These are phyloP conservation scores for Schizopora paradoxa DNA, from an alignment of 1,284 basidiomycete genomes.

Conservation along the genomic window DNA sequence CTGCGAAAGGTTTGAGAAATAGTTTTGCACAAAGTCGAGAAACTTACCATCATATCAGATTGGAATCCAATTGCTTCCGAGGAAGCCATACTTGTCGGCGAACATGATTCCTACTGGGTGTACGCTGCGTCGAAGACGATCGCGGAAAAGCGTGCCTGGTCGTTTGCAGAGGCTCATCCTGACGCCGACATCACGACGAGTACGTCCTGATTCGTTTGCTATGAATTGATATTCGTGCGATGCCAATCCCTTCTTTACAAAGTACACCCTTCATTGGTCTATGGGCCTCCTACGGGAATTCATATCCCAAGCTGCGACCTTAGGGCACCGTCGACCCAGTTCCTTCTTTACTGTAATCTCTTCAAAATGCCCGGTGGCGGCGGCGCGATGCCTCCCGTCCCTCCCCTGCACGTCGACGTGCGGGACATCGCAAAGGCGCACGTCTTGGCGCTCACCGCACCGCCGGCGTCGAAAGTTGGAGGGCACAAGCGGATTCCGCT, in stretches of 20 bases:
- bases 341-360: too few relatives aligned
- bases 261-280: constrained; percentile 7
- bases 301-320: too few relatives aligned
- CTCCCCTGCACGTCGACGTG: constrained; percentile 31
- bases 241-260: not conserved
- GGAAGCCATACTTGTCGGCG: not conserved
- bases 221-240: too few relatives aligned
- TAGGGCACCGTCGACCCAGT: too few relatives aligned
- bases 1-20: not conserved
- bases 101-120: constrained; percentile 11
- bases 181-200: constrained; percentile 30
- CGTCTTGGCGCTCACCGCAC: constrained; percentile 26
- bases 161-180: constrained; percentile 31
- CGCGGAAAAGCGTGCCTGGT: constrained; percentile 33
- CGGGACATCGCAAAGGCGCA: constrained; percentile 35
- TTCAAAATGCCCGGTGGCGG: too few relatives aligned
- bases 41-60: too few relatives aligned
- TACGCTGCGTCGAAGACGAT: constrained; percentile 34
- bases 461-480: constrained; percentile 6
- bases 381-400: constrained; percentile 10
- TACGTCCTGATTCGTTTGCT: constrained; percentile 9
- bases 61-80: not conserved
- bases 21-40: too few relatives aligned
- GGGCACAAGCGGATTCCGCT: constrained; percentile 31
- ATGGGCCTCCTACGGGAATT: constrained; percentile 1